These are phyloP conservation scores for Piromyces finnis DNA, from an alignment of 192 early-diverging fungal genomes.

Conservation along the genomic window DNA sequence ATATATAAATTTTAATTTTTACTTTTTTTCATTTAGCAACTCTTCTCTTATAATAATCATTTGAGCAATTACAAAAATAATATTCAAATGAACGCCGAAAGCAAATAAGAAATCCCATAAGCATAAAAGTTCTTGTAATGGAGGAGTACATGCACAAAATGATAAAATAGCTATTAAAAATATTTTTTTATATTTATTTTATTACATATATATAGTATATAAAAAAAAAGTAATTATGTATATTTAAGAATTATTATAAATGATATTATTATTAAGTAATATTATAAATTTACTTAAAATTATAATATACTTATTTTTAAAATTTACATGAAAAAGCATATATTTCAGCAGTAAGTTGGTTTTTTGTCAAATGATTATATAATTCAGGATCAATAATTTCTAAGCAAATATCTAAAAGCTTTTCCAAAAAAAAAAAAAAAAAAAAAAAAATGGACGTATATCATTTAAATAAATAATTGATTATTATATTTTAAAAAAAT, in stretches of 20 bases:
- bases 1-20: too few species aligned
- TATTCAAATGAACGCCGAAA: slow-evolving; percentile 82
- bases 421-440: background rate
- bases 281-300: background rate
- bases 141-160: slow-evolving; percentile 72
- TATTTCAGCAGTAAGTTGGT: slow-evolving; percentile 52
- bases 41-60: slow-evolving; percentile 57
- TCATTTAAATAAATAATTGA: too few species aligned
- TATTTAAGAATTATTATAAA: background rate
- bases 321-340: slow-evolving; percentile 78
- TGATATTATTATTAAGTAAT: too few species aligned
- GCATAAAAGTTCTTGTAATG: slow-evolving; percentile 58
- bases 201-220: too few species aligned
- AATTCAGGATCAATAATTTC: slow-evolving; percentile 51
- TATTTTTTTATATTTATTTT: too few species aligned
- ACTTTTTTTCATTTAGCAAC: slow-evolving; percentile 51
- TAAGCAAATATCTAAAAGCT: slow-evolving; percentile 73
- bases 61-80: slow-evolving; percentile 75
- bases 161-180: slow-evolving; percentile 56
- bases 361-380: slow-evolving; percentile 47
- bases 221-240: background rate
- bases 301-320: background rate
- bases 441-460: too few species aligned
- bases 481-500: too few species aligned
- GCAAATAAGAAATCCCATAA: slow-evolving; percentile 89